These are phyloP conservation scores for Cochlearia excelsa DNA, from an alignment of 345 rosid species.

Conservation along the genomic window DNA sequence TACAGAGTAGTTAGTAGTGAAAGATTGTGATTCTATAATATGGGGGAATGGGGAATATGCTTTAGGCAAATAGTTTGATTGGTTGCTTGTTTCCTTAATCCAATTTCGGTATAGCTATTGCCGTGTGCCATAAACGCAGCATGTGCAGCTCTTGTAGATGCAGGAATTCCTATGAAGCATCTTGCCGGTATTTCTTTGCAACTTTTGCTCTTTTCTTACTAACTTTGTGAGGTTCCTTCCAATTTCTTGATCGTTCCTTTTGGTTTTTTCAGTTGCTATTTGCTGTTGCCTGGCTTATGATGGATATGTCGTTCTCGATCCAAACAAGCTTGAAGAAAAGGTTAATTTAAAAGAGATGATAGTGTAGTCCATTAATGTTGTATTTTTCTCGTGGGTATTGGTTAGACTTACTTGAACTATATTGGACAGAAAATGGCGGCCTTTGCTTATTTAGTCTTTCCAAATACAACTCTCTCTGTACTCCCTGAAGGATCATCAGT, in stretches of 20 bases:
- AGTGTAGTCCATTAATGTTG: background rate
- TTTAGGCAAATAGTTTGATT: background rate
- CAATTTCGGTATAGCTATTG: conserved; percentile 56
- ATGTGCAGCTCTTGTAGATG: conserved; percentile 93
- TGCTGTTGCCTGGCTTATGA: conserved; percentile 73
- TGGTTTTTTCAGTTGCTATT: conserved; percentile 60
- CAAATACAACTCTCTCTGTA: conserved; percentile 59
- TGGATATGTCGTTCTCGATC: conserved; percentile 68
- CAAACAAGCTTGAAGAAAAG: conserved; percentile 88
- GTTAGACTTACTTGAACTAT: conserved; percentile 14
- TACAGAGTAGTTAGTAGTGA: background rate
- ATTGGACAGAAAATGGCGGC: conserved; percentile 72
- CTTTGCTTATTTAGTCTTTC: conserved; percentile 75
- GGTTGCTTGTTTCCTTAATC: conserved; percentile 44
- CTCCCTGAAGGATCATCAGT: conserved; percentile 50
- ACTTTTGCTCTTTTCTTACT: conserved; percentile 5
- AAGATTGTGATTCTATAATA: background rate
- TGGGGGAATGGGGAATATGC: background rate
- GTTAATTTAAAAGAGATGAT: conserved; percentile 32
- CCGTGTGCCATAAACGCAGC: conserved; percentile 93
- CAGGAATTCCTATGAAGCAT: conserved; percentile 93
- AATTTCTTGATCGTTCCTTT: conserved; percentile 17
- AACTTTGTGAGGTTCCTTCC: background rate
- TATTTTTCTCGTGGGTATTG: conserved; percentile 3
- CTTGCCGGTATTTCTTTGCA: conserved; percentile 58